phyloP scores from a whole-genome alignment of 73 alveolate genomes.

The Paramecium pentaurelia region DNA sequence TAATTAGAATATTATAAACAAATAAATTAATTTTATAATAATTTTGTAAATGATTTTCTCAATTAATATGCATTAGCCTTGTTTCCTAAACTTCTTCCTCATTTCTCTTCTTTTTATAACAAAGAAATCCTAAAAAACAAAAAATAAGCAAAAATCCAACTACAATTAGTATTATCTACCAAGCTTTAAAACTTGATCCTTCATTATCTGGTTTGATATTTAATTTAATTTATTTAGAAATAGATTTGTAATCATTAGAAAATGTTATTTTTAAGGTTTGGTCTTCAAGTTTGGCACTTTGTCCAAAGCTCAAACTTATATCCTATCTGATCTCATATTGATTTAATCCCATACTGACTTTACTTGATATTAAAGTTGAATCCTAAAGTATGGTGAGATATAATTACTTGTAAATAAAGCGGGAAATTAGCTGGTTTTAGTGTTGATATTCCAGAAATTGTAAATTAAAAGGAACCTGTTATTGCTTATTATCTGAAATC shows the following conservation, averaged over 20 bases:
- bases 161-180: conserved; percentile 8
- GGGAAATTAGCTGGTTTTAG: not conserved
- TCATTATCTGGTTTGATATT: not conserved
- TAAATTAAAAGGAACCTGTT: not conserved
- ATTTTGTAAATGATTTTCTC: not conserved
- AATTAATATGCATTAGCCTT: not conserved
- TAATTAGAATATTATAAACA: too few species aligned
- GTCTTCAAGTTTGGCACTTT: not conserved
- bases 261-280: not conserved
- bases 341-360: not conserved
- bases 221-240: not conserved
- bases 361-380: not conserved
- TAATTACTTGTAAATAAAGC: not conserved
- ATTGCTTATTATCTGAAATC: not conserved
- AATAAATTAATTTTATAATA: not conserved
- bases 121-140: not conserved
- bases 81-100: not conserved
- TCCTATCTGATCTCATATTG: not conserved
- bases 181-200: not conserved
- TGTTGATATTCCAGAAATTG: not conserved
- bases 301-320: not conserved
- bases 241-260: not conserved
- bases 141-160: not conserved
- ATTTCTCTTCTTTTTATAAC: not conserved
- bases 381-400: not conserved